These are phyloP conservation scores for Penicillium sp. DNA, from an alignment of 2,329 filamentous ascomycete genomes.

Conservation along the genomic window DNA sequence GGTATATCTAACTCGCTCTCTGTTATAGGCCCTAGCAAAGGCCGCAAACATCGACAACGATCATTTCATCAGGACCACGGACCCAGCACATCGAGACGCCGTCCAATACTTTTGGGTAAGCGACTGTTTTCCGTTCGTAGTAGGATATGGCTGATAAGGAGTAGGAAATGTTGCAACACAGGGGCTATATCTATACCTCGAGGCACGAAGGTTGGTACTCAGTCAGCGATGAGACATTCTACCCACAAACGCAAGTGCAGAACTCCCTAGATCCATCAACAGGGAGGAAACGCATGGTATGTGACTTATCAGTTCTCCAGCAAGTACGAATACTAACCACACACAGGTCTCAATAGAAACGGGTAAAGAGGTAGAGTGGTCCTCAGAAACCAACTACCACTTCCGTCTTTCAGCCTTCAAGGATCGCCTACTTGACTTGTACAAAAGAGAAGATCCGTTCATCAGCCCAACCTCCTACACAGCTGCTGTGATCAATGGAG, in stretches of 20 bases:
- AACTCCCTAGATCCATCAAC: constrained; percentile 73
- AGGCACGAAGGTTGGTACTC: constrained; percentile 96
- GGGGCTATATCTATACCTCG: constrained; percentile 75
- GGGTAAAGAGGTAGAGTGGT: constrained; percentile 91
- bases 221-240: constrained; percentile 94
- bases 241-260: constrained; percentile 72
- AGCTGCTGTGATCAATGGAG: constrained; percentile 74
- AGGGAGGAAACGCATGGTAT: constrained; percentile 74
- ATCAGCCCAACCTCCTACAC: constrained; percentile 70
- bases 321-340: constrained; percentile 11
- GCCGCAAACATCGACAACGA: constrained; percentile 71
- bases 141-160: constrained; percentile 7
- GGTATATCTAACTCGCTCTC: not conserved
- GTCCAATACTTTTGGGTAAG: constrained; percentile 84
- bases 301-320: not conserved
- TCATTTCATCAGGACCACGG: constrained; percentile 90
- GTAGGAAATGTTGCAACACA: constrained; percentile 66
- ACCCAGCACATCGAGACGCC: constrained; percentile 73
- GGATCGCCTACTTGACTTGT: constrained; percentile 76
- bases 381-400: constrained; percentile 89
- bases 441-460: constrained; percentile 72
- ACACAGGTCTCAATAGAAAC: constrained; percentile 70
- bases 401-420: constrained; percentile 83
- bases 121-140: not conserved
- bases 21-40: constrained; percentile 59